Evolutionary conservation across 768 basidiomycete genomes (phyloP), one percentile per base, ranked within the genome.

Genomic region (Clathrus columnatus): DNA sequence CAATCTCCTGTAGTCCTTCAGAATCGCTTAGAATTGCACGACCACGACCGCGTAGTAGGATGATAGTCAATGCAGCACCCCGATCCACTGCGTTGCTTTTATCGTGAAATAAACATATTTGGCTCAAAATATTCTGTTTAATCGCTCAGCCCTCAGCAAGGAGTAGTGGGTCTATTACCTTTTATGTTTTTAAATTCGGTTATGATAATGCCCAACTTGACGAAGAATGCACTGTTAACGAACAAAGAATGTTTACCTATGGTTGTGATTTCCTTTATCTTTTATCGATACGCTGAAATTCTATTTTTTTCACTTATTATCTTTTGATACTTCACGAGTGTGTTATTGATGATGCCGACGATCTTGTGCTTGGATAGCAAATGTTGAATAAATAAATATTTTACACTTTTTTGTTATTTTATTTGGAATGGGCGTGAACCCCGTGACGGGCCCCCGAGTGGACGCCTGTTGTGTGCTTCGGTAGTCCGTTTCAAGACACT

Each of bases 1-100:
- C 18, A 29, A 3, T 30, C 10, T 27, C 10, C 7, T 52, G 2
- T 54, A 77, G 75, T 30, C 68, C 74, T 7, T 61, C 67, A n/a
- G 72, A 74, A 57, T 68, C 67, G 16, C 65, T 76, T 23, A 68
- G 77, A 59, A 64, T 77, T 54, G 72, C 69, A 58, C 72, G 75
- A 27, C 77, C 77, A 14, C 69, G 76, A 45, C 76, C 76, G 2
- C 71, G 68, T 36, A 73, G 73, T 42, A 68, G 76, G 29, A 71
- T 71, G 14, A 70, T 68, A 36, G 72, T 47, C 45, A 36, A 36
- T 36, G 7, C 7, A 4, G 36, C 4, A n/a, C 36, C 36, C n/a
- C 36, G 36, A 5, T 14, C 26, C n/a, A 27, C 32, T 23, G 48
- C 16, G 26, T 29, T 36, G 36, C 36, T 36, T 36, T 36, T n/a